Base-by-base conservation (phyloP, 148 eudicot species). In the Fagopyrum tataricum region DNA sequence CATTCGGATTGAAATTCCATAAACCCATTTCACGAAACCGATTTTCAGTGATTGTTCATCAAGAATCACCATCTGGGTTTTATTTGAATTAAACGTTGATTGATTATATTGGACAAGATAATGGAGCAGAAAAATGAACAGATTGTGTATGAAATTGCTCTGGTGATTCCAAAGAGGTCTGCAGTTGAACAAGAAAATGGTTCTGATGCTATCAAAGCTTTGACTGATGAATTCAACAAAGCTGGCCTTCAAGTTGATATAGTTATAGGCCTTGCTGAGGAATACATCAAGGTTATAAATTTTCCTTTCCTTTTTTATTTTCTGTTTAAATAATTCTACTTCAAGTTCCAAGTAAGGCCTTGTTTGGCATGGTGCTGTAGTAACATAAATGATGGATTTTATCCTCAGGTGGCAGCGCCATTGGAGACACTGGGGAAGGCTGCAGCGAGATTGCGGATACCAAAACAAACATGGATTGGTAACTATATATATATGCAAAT, bases 251-350 rank as follows among this genome's bases (percentile, higher is more conserved):
- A 86, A 17, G 87, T 86, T 75, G 97, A 93, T 14, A 79, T 71
- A 79, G 85, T 91, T 76, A 42, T 75, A 75, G 98, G 98, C 48
- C 80, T 87, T 81, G 84, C 85, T 74, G 81, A 89, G 77, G 97
- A 91, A 73, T 93, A 89, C 73, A 74, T 93, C 64, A 91, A 88
- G 95, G 98, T 93, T 73, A 55, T n/a, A n/a, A n/a, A n/a, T n/a
- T n/a, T n/a, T n/a, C n/a, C n/a, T n/a, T n/a, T 23, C 5, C 6
- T 20, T 64, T 8, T 8, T 6, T 46, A 9, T 14, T 40, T 48
- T 41, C 0, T 43, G 2, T 48, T 18, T 11, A 3, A 12, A 66
- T 0, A 15, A 23, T 26, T 31, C 17, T 53, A 7, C 5, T 48
- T 17, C n/a, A 46, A 26, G 15, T 11, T 14, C 43, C 55, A 7